Evolutionary conservation across 352 stramenopile species (phyloP).

Genomic region (Lagenidium giganteum): DNA sequence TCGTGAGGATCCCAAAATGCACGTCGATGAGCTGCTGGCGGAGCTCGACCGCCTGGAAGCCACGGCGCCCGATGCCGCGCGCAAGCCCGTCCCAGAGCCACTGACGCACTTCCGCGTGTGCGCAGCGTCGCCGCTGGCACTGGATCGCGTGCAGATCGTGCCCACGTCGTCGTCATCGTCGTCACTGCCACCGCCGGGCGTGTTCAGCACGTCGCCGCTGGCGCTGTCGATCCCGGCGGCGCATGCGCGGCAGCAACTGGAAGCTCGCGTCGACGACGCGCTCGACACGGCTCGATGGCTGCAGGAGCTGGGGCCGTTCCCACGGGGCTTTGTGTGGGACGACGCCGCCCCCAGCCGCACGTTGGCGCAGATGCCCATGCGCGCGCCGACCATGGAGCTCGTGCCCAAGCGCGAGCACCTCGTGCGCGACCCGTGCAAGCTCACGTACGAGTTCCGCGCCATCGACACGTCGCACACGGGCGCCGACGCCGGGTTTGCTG

Average conservation of each 20-base stretch:
- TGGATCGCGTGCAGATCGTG: conserved; percentile 31
- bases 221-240: conserved; percentile 26
- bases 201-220: conserved; percentile 24
- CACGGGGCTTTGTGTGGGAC: no score
- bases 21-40: conserved; percentile 17
- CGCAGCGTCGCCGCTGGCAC: conserved; percentile 26
- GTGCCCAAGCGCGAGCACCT: conserved; percentile 31
- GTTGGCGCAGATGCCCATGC: conserved; percentile 62
- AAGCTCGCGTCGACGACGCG: conserved; percentile 17
- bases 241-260: conserved; percentile 19
- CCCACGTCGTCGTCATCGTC: conserved; percentile 1
- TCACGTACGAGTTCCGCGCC: conserved; percentile 47
- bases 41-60: conserved; percentile 12
- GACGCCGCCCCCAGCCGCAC: conserved; percentile 31
- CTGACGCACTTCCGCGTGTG: conserved; percentile 33
- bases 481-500: conserved; percentile 37
- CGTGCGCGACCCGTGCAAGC: conserved; percentile 35
- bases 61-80: background rate
- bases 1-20: no score
- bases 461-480: conserved; percentile 23
- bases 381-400: conserved; percentile 30
- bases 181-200: conserved; percentile 23
- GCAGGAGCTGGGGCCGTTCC: conserved; percentile 38
- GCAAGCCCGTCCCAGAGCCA: conserved; percentile 6
- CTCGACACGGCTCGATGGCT: no score